Evolutionary conservation across 192 early-diverging fungal genomes (phyloP).

Genomic region (Gigaspora rosea): DNA sequence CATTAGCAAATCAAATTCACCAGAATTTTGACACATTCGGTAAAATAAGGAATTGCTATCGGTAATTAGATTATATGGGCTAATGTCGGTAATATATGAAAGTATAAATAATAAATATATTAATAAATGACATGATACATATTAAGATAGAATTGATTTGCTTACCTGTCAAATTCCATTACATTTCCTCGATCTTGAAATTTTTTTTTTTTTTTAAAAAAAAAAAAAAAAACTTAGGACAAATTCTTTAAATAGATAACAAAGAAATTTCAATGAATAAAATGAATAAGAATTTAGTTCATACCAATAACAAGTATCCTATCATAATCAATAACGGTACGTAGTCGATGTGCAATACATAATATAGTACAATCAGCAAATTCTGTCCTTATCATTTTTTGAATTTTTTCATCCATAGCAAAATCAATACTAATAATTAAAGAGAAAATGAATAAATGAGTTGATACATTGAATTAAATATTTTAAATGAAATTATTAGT

Average conservation of each 20-base stretch:
- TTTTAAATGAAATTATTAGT: not conserved
- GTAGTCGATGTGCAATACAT: constrained; percentile 88
- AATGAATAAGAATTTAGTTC: not conserved
- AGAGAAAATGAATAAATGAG: not conserved
- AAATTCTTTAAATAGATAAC: not conserved
- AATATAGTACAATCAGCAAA: constrained; percentile 81
- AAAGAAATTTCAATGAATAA: not conserved
- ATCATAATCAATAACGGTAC: constrained; percentile 90
- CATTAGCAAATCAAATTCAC: constrained; percentile 53
- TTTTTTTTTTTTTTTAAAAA: no score
- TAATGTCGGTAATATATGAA: constrained; percentile 29
- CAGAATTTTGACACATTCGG: no score
- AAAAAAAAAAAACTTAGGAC: constrained; percentile 46
- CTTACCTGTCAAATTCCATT: constrained; percentile 52
- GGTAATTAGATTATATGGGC: constrained; percentile 68
- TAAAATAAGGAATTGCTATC: constrained; percentile 53
- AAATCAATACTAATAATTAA: constrained; percentile 81
- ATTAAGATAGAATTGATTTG: constrained; percentile 42
- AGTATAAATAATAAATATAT: not conserved
- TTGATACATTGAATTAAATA: not conserved
- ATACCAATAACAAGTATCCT: constrained; percentile 64
- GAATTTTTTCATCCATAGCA: constrained; percentile 86
- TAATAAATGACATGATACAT: not conserved
- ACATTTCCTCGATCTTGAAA: constrained; percentile 70
- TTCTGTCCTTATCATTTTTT: constrained; percentile 78